Base-by-base conservation (phyloP, 352 stramenopile genomes). In the Phytophthora sojae region DNA sequence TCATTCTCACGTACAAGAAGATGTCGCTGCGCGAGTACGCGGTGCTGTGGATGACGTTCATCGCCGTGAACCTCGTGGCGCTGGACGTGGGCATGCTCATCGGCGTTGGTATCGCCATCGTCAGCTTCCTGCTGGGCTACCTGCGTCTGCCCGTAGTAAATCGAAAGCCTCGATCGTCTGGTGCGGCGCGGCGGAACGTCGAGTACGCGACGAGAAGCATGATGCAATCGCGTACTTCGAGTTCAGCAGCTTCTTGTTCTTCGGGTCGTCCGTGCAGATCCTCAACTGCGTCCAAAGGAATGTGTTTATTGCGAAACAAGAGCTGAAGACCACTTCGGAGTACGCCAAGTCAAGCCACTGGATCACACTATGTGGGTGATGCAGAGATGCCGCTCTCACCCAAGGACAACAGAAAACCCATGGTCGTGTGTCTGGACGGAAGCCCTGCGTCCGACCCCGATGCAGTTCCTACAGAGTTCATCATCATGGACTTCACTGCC, bases 51-150 rank as follows among this genome's bases (percentile, higher is more conserved):
- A 67, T 85, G 14, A 99, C 97, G 29, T 99, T 99, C 83, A 73
- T 87, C 35, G 80, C 94, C 4, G 97, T 99, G 68, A 97, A 98
- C 70, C 78, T 88, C 37, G 72, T 96, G 23, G 95, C 93, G 14
- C 91, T 99, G 17, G 95, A 99, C 73, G 82, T 96, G 58, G 96
- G 97, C 17, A 99, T 99, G 80, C 55, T 98, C 8, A 71, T 95
- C 6, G 97, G 97, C 51, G 92, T 99, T 32, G 64, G 88, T 5
- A 77, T 98, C 29, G 92, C 92, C 17, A 89, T 93, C 57, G 67
- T 95, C 55, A 93, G 93, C 71, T 94, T 95, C 55, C 64, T 95
- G 59, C 50, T 95, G 12, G 84, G 83, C 8, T 95, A 93, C 69
- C 71, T 86, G 9, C 75, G 87, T 54, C 76, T 91, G 6, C 76